phyloP scores from a whole-genome alignment of 495 filamentous ascomycete genomes.

The Aspergillus sclerotiicarbonarius region DNA sequence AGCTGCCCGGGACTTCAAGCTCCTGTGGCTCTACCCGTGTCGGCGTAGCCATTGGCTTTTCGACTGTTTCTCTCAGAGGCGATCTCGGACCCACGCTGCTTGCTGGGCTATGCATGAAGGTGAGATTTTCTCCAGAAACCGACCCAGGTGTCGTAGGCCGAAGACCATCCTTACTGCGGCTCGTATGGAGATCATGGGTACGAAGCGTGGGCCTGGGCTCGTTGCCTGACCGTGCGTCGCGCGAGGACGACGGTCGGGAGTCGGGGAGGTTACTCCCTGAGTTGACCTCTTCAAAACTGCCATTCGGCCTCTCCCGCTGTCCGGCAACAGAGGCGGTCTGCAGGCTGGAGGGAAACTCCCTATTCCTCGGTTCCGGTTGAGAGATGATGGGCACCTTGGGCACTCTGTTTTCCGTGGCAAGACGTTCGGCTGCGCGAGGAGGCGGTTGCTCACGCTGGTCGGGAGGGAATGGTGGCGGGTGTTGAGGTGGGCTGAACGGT shows the following conservation, averaged over 20 bases:
- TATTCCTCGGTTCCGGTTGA: slow-evolving; percentile 24
- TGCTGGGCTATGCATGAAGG: slow-evolving; percentile 22
- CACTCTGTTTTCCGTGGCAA: slow-evolving; percentile 20
- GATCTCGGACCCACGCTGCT: slow-evolving; percentile 26
- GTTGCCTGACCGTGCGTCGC: slow-evolving; percentile 25
- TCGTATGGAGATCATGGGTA: slow-evolving; percentile 20
- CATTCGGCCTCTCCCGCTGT: slow-evolving; percentile 13
- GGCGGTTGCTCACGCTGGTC: slow-evolving; percentile 26
- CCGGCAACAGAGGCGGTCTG: slow-evolving; percentile 16
- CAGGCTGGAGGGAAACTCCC: slow-evolving; percentile 24
- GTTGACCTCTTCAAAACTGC: slow-evolving; percentile 18
- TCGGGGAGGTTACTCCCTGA: slow-evolving; percentile 20
- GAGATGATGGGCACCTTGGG: slow-evolving; percentile 20
- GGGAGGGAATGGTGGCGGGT: slow-evolving; percentile 19
- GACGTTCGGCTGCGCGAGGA: slow-evolving; percentile 26
- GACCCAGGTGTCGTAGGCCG: slow-evolving; percentile 34
- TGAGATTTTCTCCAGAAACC: slow-evolving; percentile 23
- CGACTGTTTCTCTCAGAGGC: slow-evolving; percentile 23
- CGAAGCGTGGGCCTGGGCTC: slow-evolving; percentile 19
- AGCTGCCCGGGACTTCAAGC: slow-evolving; percentile 14
- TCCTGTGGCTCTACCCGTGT: slow-evolving; percentile 17
- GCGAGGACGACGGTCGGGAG: slow-evolving; percentile 27
- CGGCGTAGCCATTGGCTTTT: slow-evolving; percentile 18
- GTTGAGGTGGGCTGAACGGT: slow-evolving; percentile 23
- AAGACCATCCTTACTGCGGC: slow-evolving; percentile 30